Base-by-base conservation (phyloP, 2,329 filamentous ascomycete species). In the Ophiocordyceps polyrhachis-furcata region DNA sequence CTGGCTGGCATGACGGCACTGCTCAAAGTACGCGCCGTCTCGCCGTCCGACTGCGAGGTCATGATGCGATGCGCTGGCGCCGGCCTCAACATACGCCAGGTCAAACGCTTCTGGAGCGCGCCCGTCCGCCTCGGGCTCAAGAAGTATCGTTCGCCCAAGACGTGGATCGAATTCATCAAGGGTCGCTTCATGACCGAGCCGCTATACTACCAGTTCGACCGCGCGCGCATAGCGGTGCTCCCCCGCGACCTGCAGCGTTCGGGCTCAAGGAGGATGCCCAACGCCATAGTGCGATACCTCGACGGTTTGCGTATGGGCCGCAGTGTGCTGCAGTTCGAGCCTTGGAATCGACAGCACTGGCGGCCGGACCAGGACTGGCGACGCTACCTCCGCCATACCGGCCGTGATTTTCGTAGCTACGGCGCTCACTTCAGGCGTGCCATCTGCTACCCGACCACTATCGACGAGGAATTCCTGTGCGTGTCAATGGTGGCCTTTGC, bases 31-130 rank as follows among this genome's bases (percentile, higher is more conserved):
- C 59, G 70, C 19, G 43, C 50, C 7, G 45, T 70, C 4, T 51
- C 56, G 1, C 43, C 58, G 0, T 55, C 62, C 6, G 71, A 74
- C 55, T 71, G 66, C 44, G 55, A 63, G 25, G 54, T 64, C 2
- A 56, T 70, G 14, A 49, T 74, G 31, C 61, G 70, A 17, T 68
- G 62, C 45, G 69, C 70, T 3, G 71, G 67, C 4, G 66, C 69
- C 15, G 59, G 62, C 9, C 56, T 60, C 3, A 63, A 71, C 44
- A 49, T 58, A 0, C 32, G 46, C 0, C 55, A 56, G 9, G 61
- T 57, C 7, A 61, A 60, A 44, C 45, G 45, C 20, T 50, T 69
- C 40, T 69, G 62, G 61, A 41, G 53, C 2, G 44, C 58, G 43
- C 59, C 66, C 49, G 47, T 51, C 9, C 17, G 44, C 14, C 45